Base-by-base conservation (phyloP, 495 filamentous ascomycete species). In the Polyplosphaeria fusca region DNA sequence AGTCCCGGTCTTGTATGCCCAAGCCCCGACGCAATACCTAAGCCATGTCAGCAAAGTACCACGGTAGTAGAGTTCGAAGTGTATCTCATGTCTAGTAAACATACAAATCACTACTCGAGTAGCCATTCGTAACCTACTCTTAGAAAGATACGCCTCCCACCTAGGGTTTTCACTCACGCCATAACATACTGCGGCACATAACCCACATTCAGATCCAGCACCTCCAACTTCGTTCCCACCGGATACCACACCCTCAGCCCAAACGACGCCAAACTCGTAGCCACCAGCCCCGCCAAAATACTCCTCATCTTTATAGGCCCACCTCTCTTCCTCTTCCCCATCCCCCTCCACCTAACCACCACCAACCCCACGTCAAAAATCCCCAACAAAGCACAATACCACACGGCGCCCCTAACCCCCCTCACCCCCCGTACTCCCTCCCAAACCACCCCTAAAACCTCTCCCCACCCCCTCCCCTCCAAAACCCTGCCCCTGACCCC, bases 301-400 rank as follows among this genome's bases (percentile, higher is more conserved):
- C n/a, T n/a, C n/a, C n/a, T n/a, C 24, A 1, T 19, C 23, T 45
- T 12, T 18, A 18, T 40, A 18, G 4, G 24, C 20, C n/a, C 30
- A 19, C 2, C 14, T 18, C 23, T 27, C 20, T 42, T 51, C 28
- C 37, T 20, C 24, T 23, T 14, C 30, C 14, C 4, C 28, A 20
- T 14, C 24, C 39, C n/a, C 9, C 7, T 7, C 14, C 30, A 35
- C 14, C 30, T 7, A 25, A 16, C 14, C 47, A 52, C n/a, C 38
- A 26, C 37, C 27, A 48, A 61, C 2, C 49, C 18, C 22, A 14
- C 32, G 39, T 62, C 59, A 24, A 62, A 62, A 27, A 52, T 38
- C 14, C 56, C 23, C 23, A 62, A 35, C 12, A 62, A 18, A 3
- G 35, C 52, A 47, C 59, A 62, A 42, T 62, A 62, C 59, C 59